phyloP scores from a whole-genome alignment of 352 stramenopile species.

The Lagenidium sp. region DNA sequence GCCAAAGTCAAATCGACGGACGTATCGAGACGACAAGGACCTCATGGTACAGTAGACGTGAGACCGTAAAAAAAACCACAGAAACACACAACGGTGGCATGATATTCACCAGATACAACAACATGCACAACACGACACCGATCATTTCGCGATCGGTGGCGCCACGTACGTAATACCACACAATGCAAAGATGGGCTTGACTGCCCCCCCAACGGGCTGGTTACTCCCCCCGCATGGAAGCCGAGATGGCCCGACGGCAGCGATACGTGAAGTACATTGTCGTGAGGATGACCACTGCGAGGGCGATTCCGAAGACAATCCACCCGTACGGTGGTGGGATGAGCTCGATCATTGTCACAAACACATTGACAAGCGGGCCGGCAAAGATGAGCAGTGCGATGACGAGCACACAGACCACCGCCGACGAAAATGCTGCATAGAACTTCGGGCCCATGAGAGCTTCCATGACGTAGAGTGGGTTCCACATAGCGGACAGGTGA shows the following conservation, averaged over 20 bases:
- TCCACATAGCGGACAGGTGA: slow-evolving; percentile 75
- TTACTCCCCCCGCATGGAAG: slow-evolving; percentile 2
- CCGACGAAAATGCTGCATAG: slow-evolving; percentile 58
- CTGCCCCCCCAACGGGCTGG: background rate
- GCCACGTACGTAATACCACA: background rate
- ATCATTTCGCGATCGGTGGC: background rate
- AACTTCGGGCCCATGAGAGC: slow-evolving; percentile 67
- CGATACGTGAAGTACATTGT: slow-evolving; percentile 45
- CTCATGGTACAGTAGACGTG: background rate
- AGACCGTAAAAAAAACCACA: background rate
- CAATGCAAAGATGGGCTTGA: background rate
- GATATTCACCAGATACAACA: background rate
- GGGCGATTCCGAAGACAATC: slow-evolving; percentile 38
- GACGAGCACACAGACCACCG: slow-evolving; percentile 44
- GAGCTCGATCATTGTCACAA: slow-evolving; percentile 55
- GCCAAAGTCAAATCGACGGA: background rate
- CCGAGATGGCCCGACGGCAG: slow-evolving; percentile 35
- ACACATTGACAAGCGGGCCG: slow-evolving; percentile 62
- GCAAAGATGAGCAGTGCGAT: slow-evolving; percentile 54
- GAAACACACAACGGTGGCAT: background rate
- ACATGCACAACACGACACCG: background rate
- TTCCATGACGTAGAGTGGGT: slow-evolving; percentile 72
- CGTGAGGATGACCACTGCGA: slow-evolving; percentile 25
- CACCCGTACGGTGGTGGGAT: slow-evolving; percentile 47
- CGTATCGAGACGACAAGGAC: background rate